Percentiles rank a stretch among this genome's conserved stretches.
phyloP scores from a whole-genome alignment of 345 rosid genomes.

The Excoecaria cochinchinensis region DNA sequence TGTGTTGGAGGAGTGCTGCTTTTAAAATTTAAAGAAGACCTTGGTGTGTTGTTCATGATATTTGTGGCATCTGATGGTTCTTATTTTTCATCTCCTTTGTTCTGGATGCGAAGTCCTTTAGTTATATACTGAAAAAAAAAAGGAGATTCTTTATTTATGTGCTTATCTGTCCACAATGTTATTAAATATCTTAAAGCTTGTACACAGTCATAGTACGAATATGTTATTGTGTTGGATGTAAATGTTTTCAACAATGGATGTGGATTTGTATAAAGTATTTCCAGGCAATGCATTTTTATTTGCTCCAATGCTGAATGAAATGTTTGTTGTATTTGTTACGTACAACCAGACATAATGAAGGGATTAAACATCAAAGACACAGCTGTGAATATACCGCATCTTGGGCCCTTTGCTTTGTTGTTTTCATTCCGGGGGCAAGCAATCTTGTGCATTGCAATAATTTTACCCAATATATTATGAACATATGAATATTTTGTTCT shows the following conservation, averaged over 20 bases:
- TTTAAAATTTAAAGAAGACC: conserved; percentile 15
- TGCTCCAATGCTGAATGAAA: not conserved
- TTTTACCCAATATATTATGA: too few species aligned
- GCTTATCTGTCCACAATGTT: not conserved
- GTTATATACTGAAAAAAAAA: not conserved
- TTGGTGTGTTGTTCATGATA: not conserved
- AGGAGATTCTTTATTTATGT: too few species aligned
- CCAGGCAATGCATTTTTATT: not conserved
- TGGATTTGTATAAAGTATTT: not conserved
- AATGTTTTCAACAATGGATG: not conserved
- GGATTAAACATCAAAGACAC: too few species aligned
- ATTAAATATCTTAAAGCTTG: conserved; percentile 1
- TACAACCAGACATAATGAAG: too few species aligned
- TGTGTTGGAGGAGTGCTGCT: conserved; percentile 49
- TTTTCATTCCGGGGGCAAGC: too few species aligned
- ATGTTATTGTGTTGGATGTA: not conserved
- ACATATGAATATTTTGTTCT: too few species aligned
- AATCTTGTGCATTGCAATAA: too few species aligned
- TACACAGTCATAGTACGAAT: conserved; percentile 9
- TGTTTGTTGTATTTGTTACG: not conserved
- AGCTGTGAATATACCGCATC: too few species aligned
- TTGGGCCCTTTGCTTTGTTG: too few species aligned
- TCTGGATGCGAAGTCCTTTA: conserved; percentile 5
- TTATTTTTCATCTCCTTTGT: not conserved
- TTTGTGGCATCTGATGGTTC: conserved; percentile 11